phyloP scores from a whole-genome alignment of 306 rosid genomes.

The Quercus aquifolioides region DNA sequence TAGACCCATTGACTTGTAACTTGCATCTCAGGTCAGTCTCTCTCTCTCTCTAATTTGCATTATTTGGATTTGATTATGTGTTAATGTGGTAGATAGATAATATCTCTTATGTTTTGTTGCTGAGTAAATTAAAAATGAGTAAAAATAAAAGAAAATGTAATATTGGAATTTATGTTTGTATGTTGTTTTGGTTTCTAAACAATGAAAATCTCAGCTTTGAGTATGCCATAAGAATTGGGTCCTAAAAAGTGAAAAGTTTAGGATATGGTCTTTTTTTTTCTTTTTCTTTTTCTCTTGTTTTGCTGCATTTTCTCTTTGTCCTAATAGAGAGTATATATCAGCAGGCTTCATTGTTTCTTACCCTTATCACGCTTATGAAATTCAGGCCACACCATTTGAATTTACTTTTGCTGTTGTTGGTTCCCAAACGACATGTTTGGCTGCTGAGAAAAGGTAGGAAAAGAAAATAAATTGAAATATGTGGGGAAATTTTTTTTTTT shows the following conservation, averaged over 20 bases:
- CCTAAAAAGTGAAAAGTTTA: not conserved
- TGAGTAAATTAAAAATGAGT: conserved; percentile 6
- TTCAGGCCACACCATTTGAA: no score
- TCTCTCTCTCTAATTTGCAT: not conserved
- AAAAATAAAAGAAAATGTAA: not conserved
- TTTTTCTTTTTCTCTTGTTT: not conserved
- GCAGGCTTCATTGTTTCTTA: not conserved
- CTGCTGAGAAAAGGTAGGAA: no score
- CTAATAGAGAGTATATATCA: not conserved
- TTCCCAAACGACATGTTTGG: not conserved
- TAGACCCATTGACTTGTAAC: not conserved
- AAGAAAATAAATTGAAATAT: not conserved
- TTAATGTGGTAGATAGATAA: not conserved
- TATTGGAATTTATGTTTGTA: conserved; percentile 13
- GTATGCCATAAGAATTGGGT: not conserved
- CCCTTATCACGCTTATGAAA: not conserved
- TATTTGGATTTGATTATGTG: not conserved
- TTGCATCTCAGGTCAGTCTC: conserved; percentile 30
- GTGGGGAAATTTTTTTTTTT: not conserved
- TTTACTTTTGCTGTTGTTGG: not conserved
- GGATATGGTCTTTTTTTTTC: not conserved
- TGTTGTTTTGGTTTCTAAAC: not conserved
- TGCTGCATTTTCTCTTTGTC: not conserved
- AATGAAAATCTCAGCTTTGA: not conserved
- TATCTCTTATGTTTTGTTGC: not conserved